Evolutionary conservation across 2,329 filamentous ascomycete species (phyloP).

Genomic region (Pyrenochaeta sp.): DNA sequence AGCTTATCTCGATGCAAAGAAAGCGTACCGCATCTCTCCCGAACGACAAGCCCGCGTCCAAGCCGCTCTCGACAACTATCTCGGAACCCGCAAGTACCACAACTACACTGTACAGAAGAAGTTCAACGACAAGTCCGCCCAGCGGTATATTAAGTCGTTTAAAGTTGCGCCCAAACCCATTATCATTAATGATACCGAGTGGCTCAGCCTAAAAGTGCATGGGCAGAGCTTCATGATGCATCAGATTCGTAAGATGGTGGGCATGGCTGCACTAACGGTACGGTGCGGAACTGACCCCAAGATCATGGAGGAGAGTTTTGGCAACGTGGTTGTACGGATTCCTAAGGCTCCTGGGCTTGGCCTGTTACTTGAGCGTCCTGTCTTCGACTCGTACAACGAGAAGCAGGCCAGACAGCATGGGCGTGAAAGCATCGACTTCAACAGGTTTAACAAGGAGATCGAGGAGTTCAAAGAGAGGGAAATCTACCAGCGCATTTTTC

Average conservation of each 20-base stretch:
- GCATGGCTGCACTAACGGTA: slow-evolving; percentile 84
- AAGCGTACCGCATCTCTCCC: slow-evolving; percentile 80
- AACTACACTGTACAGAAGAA: slow-evolving; percentile 97
- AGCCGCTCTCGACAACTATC: slow-evolving; percentile 75
- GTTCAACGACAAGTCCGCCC: slow-evolving; percentile 81
- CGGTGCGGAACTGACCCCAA: slow-evolving; percentile 80
- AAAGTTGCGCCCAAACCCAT: slow-evolving; percentile 71
- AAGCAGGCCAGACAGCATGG: slow-evolving; percentile 70
- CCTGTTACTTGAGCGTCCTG: slow-evolving; percentile 85
- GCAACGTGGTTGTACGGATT: slow-evolving; percentile 77
- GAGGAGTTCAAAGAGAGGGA: slow-evolving; percentile 88
- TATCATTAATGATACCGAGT: slow-evolving; percentile 90
- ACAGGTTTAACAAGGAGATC: slow-evolving; percentile 78
- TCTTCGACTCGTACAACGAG: slow-evolving; percentile 89
- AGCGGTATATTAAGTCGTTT: slow-evolving; percentile 93
- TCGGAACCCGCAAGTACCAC: slow-evolving; percentile 91
- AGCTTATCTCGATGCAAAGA: slow-evolving; percentile 83
- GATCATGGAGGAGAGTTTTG: slow-evolving; percentile 79
- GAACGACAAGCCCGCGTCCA: slow-evolving; percentile 79
- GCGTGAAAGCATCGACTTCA: slow-evolving; percentile 78
- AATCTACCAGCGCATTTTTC: slow-evolving; percentile 92
- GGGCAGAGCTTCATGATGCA: slow-evolving; percentile 99
- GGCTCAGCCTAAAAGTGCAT: slow-evolving; percentile 94
- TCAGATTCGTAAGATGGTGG: slow-evolving; percentile 99
- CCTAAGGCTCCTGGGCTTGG: slow-evolving; percentile 93